Conservation (phyloP, 2,329 filamentous ascomycete genomes). For the Nannizziopsis arthrosporioides region DNA sequence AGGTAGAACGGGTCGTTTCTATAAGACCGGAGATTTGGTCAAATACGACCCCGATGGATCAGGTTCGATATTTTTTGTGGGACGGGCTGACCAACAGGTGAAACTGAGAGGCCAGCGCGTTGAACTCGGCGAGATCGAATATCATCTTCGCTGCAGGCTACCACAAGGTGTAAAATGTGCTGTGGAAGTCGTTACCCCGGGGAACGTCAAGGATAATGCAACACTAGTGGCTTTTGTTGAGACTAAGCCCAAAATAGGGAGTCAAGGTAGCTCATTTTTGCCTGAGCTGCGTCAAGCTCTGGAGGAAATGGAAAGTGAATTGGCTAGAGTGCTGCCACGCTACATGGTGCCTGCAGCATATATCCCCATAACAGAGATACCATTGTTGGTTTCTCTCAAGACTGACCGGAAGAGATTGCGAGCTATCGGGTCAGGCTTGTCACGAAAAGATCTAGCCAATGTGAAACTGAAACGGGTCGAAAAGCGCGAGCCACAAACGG, state of each 20-base stretch:
- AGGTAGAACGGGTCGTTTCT: constrained; percentile 18
- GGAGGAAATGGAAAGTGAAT: constrained; percentile 28
- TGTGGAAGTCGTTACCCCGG: constrained; percentile 41
- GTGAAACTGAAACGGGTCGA: constrained; percentile 8
- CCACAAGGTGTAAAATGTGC: constrained; percentile 36
- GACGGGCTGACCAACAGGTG: constrained; percentile 27
- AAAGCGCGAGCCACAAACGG: constrained; percentile 17
- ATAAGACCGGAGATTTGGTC: constrained; percentile 30
- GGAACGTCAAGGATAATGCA: constrained; percentile 30
- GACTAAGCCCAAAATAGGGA: constrained; percentile 20
- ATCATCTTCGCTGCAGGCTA: constrained; percentile 22
- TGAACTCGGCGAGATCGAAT: constrained; percentile 27
- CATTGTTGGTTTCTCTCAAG: constrained; percentile 31
- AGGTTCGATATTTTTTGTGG: constrained; percentile 24
- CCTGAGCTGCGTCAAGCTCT: constrained; percentile 21
- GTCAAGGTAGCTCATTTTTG: constrained; percentile 23
- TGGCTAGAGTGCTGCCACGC: constrained; percentile 23
- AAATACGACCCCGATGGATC: constrained; percentile 23
- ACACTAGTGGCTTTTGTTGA: constrained; percentile 39
- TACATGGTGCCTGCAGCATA: constrained; percentile 30
- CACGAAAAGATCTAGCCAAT: constrained; percentile 14
- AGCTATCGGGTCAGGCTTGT: constrained; percentile 16
- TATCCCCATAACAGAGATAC: constrained; percentile 30
- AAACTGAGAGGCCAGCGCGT: constrained; percentile 29
- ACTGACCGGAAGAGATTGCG: constrained; percentile 25